These are phyloP conservation scores for Arthroderma uncinatum DNA, from an alignment of 2,329 filamentous ascomycete genomes.

Conservation along the genomic window DNA sequence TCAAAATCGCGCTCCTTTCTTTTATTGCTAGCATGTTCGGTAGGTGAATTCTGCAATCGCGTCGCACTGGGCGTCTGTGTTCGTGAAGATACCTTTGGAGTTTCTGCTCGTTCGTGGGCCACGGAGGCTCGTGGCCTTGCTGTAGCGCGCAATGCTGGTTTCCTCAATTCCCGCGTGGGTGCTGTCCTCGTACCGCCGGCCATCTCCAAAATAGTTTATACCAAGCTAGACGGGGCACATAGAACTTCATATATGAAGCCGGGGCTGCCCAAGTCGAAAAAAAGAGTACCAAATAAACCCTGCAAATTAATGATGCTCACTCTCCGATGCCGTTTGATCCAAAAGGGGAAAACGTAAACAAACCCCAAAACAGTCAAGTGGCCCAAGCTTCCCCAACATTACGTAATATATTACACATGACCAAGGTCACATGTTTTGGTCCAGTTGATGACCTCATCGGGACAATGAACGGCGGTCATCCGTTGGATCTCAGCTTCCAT, in stretches of 20 bases:
- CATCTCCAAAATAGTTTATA: slow-evolving; percentile 8
- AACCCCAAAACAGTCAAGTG: neutral
- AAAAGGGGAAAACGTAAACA: slow-evolving; percentile 16
- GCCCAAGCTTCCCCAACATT: neutral
- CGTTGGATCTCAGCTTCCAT: no score
- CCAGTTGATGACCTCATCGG: slow-evolving; percentile 4
- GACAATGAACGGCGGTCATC: no score
- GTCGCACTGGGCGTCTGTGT: slow-evolving; percentile 39
- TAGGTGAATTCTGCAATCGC: slow-evolving; percentile 33
- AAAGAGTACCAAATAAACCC: neutral
- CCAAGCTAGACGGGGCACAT: neutral
- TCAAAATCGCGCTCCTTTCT: slow-evolving; percentile 83
- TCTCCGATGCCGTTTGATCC: neutral
- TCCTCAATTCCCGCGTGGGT: slow-evolving; percentile 36
- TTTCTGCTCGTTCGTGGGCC: slow-evolving; percentile 46
- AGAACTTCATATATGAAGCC: neutral
- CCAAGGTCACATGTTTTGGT: neutral
- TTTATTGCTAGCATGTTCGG: slow-evolving; percentile 51
- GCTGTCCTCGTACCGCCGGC: slow-evolving; percentile 12
- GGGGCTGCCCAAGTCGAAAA: neutral
- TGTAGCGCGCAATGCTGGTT: slow-evolving; percentile 41
- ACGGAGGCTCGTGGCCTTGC: slow-evolving; percentile 44
- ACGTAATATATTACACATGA: neutral
- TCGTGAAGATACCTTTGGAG: slow-evolving; percentile 59
- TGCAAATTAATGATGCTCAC: neutral